Percentiles rank a stretch among this genome's conserved stretches.
Conservation (phyloP, 2,329 filamentous ascomycete species). For the Colletotrichum navitas region DNA sequence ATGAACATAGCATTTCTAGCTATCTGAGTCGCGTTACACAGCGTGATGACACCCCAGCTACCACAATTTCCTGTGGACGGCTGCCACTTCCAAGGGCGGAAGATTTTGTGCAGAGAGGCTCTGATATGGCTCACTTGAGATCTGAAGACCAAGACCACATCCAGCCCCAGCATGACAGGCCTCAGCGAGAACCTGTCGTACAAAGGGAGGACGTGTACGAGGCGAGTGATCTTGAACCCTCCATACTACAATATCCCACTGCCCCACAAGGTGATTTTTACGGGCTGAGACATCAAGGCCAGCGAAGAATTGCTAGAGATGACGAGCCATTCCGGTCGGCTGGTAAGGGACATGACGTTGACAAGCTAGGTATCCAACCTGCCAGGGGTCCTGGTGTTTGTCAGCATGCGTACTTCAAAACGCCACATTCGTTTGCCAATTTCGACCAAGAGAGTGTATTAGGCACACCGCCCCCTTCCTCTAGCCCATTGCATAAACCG, state of each 20-base stretch:
- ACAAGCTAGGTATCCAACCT: slow-evolving; percentile 1
- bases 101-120: neutral
- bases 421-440: slow-evolving; percentile 7
- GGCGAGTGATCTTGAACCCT: slow-evolving; percentile 3
- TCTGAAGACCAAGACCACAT: neutral
- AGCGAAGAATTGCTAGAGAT: slow-evolving; percentile 25
- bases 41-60: neutral
- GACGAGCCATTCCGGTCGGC: slow-evolving; percentile 12
- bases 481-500: slow-evolving; percentile 24
- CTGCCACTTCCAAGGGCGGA: neutral
- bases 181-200: neutral
- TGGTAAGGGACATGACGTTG: slow-evolving; percentile 2
- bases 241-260: neutral
- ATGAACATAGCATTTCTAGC: neutral
- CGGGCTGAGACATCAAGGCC: slow-evolving; percentile 14
- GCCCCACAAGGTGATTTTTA: neutral
- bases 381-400: neutral
- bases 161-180: neutral
- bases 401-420: slow-evolving; percentile 1
- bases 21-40: neutral
- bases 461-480: slow-evolving; percentile 32
- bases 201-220: slow-evolving; percentile 6
- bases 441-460: neutral
- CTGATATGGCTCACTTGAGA: neutral
- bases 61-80: neutral